Evolutionary conservation across 345 rosid genomes (phyloP), one percentile per base, ranked within the genome.

Genomic region (Tarenaya hassleriana): DNA sequence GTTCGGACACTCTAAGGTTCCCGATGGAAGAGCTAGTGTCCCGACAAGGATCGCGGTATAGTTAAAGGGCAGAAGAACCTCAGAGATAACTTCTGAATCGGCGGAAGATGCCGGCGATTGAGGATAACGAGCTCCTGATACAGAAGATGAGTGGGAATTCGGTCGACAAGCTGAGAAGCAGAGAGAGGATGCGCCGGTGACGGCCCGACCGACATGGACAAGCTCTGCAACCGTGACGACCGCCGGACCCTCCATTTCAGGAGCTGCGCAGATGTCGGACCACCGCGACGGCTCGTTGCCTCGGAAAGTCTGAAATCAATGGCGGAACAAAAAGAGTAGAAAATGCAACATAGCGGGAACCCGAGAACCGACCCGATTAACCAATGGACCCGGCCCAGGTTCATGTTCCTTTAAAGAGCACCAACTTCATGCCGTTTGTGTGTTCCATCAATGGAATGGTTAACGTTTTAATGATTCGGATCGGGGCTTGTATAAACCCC

Each of bases 121-220:
- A 51, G 34, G 45, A 46, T 50, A 34, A 6, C 2, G 44, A 55
- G 12, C 14, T 47, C 10, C 41, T 17, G 68, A 31, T 52, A 31
- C 39, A 41, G 58, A 14, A 69, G 53, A 58, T 1, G 66, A 35
- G 5, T 46, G 48, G 39, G 41, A 56, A 48, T 40, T 13, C 37
- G 62, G 38, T 47, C 39, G 17, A 54, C 46, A 11, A 16, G 41
- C 16, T 41, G 68, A 52, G 32, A 53, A 69, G 50, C 10, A 49
- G 62, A 77, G 73, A 7, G 81, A 69, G 1, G 86, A 63, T 7
- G 90, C 40, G 24, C 79, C 97, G 13, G 88, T 78, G 34, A 72
- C 62, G 34, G 88, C 73, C 6, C 54, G 64, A 24, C 61, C 73
- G 34, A 34, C 48, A 34, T 59, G 49, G 69, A 82, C 27, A 17